A percentile compares a stretch with the other conserved stretches of the same genome.
Evolutionary conservation across 2,329 filamentous ascomycete species (phyloP).

Genomic region (Leptographium galeiforme): DNA sequence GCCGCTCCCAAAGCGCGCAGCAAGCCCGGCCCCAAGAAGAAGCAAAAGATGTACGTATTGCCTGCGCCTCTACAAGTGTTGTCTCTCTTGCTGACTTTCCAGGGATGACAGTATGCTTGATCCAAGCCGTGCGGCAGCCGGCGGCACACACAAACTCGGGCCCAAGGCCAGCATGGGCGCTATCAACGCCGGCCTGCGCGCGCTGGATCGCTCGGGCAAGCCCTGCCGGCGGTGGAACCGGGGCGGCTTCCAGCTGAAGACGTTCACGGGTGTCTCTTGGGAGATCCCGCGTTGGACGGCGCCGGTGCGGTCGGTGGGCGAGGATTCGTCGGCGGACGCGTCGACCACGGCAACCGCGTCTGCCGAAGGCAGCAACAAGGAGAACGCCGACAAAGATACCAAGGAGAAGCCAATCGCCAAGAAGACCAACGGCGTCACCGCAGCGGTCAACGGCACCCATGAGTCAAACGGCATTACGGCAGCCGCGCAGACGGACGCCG

Average conservation of each 20-base stretch:
- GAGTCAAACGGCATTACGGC: background rate
- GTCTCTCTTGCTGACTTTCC: conserved; percentile 2
- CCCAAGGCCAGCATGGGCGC: conserved; percentile 95
- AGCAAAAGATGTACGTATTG: conserved; percentile 73
- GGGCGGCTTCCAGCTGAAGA: conserved; percentile 74
- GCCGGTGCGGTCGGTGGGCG: conserved; percentile 40
- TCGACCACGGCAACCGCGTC: conserved; percentile 13
- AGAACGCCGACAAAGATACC: conserved; percentile 25
- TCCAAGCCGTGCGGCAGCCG: conserved; percentile 29
- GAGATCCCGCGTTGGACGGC: conserved; percentile 72
- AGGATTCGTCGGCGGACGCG: conserved; percentile 19
- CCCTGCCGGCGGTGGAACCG: conserved; percentile 87
- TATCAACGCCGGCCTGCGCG: conserved; percentile 91
- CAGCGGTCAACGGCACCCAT: too few species aligned
- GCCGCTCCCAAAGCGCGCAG: conserved; percentile 52
- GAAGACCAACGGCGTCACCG: background rate
- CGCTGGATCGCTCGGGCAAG: conserved; percentile 81
- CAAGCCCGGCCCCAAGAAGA: conserved; percentile 95
- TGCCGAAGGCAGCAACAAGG: conserved; percentile 41
- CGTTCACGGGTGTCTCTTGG: conserved; percentile 81
- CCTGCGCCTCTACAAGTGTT: background rate
- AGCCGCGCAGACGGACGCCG: background rate
- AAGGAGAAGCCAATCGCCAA: background rate
- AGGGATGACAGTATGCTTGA: conserved; percentile 54
- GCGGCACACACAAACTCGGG: conserved; percentile 66